These are phyloP conservation scores for Penicillium sp. DNA, from an alignment of 2,329 filamentous ascomycete genomes.

Conservation along the genomic window DNA sequence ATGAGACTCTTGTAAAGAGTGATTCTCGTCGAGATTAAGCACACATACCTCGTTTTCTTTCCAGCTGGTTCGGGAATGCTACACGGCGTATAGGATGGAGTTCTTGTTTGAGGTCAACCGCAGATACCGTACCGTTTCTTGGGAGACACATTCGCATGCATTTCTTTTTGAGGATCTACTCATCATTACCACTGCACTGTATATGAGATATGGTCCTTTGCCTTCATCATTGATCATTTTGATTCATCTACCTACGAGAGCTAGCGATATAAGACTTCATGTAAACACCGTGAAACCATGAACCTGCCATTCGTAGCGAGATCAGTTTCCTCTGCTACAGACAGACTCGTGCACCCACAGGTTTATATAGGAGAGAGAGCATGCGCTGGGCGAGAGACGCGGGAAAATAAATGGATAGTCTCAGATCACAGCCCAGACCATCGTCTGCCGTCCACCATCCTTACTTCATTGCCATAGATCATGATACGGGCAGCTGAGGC, in stretches of 20 bases:
- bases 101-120: not conserved
- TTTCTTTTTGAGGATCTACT: constrained; percentile 1
- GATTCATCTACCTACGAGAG: constrained; percentile 1
- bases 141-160: constrained; percentile 1
- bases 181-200: constrained; percentile 9
- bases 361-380: no score
- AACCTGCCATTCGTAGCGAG: no score
- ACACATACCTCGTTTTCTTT: constrained; percentile 7
- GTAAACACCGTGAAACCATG: no score
- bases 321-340: no score
- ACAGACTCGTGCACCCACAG: no score
- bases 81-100: constrained; percentile 24
- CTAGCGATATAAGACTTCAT: not conserved
- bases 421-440: no score
- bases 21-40: not conserved
- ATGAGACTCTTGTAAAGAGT: constrained; percentile 32
- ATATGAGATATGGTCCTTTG: constrained; percentile 13
- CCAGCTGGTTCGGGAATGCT: constrained; percentile 22
- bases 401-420: no score
- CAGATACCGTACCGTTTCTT: not conserved
- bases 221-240: not conserved
- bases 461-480: no score
- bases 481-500: no score
- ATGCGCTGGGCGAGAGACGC: no score
- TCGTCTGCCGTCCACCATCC: no score